Conservation (phyloP, 331 rosid species). For the Cucumis variabilis region DNA sequence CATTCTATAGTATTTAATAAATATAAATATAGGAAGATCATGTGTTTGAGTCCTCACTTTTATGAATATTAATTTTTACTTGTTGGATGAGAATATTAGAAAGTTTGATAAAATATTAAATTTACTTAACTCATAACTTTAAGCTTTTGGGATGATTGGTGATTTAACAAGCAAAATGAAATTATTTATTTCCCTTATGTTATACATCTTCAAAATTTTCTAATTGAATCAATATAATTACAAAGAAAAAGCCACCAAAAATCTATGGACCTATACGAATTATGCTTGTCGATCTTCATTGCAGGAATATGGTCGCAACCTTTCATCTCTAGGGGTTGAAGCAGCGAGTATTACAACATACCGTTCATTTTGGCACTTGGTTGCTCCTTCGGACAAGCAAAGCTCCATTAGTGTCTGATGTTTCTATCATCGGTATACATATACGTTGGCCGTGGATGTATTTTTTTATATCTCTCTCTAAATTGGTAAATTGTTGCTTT, state of each 20-base stretch:
- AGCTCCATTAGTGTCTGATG: constrained; percentile 43
- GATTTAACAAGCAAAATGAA: not conserved
- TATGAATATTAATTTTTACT: too few relatives aligned
- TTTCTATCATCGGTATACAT: not conserved
- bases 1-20: not conserved
- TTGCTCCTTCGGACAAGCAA: constrained; percentile 77
- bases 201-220: not conserved
- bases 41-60: too few relatives aligned
- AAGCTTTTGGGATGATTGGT: not conserved
- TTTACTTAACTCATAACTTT: not conserved
- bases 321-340: constrained; percentile 70
- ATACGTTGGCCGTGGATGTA: not conserved
- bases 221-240: not conserved
- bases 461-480: not conserved
- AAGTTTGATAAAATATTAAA: not conserved
- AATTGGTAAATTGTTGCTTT: not conserved
- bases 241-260: constrained; percentile 29
- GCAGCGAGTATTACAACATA: constrained; percentile 65
- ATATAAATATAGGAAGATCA: too few relatives aligned
- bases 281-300: constrained; percentile 30
- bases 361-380: constrained; percentile 84
- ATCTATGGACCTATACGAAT: constrained; percentile 29
- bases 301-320: constrained; percentile 92
- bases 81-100: not conserved
- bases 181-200: not conserved